Evolutionary conservation across 805 yeast genomes (phyloP), one percentile per base, ranked within the genome.

Genomic region (Pichia heedii): DNA sequence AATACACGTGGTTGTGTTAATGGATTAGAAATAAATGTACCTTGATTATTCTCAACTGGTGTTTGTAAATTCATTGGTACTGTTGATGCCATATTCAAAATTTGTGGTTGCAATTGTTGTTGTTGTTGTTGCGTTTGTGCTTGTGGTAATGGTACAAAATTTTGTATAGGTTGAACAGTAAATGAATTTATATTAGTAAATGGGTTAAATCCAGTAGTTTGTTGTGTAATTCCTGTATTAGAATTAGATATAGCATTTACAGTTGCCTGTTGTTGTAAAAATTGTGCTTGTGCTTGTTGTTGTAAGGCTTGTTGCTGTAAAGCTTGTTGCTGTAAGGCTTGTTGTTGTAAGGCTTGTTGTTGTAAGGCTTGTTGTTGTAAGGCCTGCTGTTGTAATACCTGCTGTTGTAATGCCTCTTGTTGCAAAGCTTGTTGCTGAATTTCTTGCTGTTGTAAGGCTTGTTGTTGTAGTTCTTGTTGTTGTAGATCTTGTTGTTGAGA

Each of bases 31-130:
- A 37, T 36, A 32, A 40, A 44, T 24, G 44, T 22, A 29, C 12
- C 19, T 16, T 67, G 60, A 16, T 54, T 57, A 21, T 22, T 30
- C 33, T 33, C 33, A n/a, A 22, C 36, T 16, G 49, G 45, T 21
- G 46, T 38, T 38, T 33, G 35, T 38, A 39, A 40, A 38, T 30
- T 38, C 37, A 44, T 33, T 34, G 40, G 46, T 5, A 37, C 37
- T 26, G 47, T 40, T 2, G 29, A 13, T 12, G 43, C 18, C 6
- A 40, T 26, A 35, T 35, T 40, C 33, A 35, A 20, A n/a, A 9
- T 32, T 13, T 15, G n/a, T 13, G 16, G n/a, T 32, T n/a, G 20
- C 1, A 9, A 4, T 32, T n/a, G 19, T 10, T 11, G 34, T 29
- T 29, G 32, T 29, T 10, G 10, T 16, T 24, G 39, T 30, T 29